Evolutionary conservation across 331 rosid genomes (phyloP), one percentile per base, ranked within the genome.

Genomic region (Rosa hybrid): DNA sequence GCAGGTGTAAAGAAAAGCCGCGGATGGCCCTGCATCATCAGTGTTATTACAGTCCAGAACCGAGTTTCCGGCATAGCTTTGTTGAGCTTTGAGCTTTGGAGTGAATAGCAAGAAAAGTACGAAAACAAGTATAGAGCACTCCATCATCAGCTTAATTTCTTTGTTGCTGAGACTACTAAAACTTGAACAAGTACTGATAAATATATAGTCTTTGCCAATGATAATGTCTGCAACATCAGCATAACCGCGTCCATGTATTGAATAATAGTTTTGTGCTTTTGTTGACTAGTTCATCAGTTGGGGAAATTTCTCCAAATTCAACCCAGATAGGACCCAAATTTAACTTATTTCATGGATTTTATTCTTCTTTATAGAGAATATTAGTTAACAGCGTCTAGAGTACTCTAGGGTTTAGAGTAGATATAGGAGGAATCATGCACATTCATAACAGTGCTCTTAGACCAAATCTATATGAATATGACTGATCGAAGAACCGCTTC

Each of bases 1-100:
- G 86, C 90, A 89, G 17, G 91, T 71, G 88, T 92, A 89, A 44
- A 89, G 93, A 57, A 81, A 83, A 5, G 81, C 68, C 3, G 88
- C 65, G 0, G 87, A 87, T 18, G 90, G 88, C 83, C 83, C 51
- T 44, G 74, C 73, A 27, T 16, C 57, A 23, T 88, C 84, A 12
- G 30, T 74, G 41, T 78, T 78, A 1, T 7, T 42, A 80, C 96
- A 88, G 17, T 27, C 44, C 9, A 77, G 41, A 51, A 82, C 25
- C 3, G 87, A 78, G 74, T 78, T 57, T 63, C 83, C 87, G 0
- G 86, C 77, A 75, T 93, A 91, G 65, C 71, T 89, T 57, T 90
- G 97, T 60, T 89, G 89, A 49, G 91, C 86, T 13, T 16, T 85
- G 20, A 25, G 17, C 23, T 59, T 59, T 46, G 27, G 60, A 17